These are phyloP conservation scores for Eucalyptus lansdowneana DNA, from an alignment of 345 rosid species.

Conservation along the genomic window DNA sequence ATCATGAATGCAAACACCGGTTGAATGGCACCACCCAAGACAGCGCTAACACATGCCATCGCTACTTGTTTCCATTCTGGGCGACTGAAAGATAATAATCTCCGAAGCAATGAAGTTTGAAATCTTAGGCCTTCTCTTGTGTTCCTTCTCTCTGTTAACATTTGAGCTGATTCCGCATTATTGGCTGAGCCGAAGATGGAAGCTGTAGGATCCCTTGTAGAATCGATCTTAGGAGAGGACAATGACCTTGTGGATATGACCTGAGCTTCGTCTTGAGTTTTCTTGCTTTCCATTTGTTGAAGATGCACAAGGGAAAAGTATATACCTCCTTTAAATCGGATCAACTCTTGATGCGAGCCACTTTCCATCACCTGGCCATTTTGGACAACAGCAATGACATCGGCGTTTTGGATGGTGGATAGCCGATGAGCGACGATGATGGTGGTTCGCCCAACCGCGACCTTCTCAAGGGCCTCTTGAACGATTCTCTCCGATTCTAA, in stretches of 20 bases:
- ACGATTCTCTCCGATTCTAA: constrained; percentile 16
- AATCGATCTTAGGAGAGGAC: not conserved
- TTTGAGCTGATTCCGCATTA: not conserved
- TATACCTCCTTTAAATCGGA: constrained; percentile 2
- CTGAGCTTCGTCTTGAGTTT: not conserved
- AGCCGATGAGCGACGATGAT: constrained; percentile 19
- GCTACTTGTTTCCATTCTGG: constrained; percentile 21
- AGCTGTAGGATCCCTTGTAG: not conserved
- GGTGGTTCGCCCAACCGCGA: constrained; percentile 12
- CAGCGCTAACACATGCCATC: not conserved
- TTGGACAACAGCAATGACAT: constrained; percentile 10
- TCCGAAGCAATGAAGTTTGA: constrained; percentile 1
- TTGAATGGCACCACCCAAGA: not conserved
- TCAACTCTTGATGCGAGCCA: constrained; percentile 16
- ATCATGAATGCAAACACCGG: not conserved
- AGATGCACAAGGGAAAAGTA: not conserved
- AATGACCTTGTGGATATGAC: not conserved
- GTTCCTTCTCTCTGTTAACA: not conserved
- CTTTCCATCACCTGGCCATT: constrained; percentile 13
- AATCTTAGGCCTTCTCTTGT: not conserved
- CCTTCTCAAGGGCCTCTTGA: constrained; percentile 20
- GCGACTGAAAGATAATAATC: constrained; percentile 3
- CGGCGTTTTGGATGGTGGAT: constrained; percentile 15
- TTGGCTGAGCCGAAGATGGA: not conserved
- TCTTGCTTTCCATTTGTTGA: not conserved